Evolutionary conservation across 2,329 filamentous ascomycete species (phyloP), one percentile per base, ranked within the genome.

Genomic region (Fusarium acutatum): DNA sequence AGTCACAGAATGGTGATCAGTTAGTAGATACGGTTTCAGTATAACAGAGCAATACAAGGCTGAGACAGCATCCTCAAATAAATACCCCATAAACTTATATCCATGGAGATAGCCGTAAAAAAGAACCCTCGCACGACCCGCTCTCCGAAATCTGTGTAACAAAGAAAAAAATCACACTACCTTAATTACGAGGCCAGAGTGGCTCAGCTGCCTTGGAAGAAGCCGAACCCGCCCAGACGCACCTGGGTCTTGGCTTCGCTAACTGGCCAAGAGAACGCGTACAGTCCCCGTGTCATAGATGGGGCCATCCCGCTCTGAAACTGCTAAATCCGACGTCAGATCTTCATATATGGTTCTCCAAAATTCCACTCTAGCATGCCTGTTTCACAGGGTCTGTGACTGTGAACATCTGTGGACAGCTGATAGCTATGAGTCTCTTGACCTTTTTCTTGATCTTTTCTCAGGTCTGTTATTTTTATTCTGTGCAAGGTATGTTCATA

Each of bases 121-220:
- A 7, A 30, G 20, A 47, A 35, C 32, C 60, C 54, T 64, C 64
- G 41, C 56, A 44, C 41, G 54, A 40, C 9, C 47, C 40, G 47
- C 34, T 30, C 41, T 47, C 57, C 49, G 37, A 50, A 52, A 18
- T 24, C 26, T 56, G 56, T 63, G 56, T 50, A 50, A 53, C 43
- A 60, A 40, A 54, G 22, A 11, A 50, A 46, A 8, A 30, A 40
- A 35, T 15, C 50, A 30, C 11, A 20, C 32, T 56, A 15, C 18
- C 49, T 34, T 35, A 46, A 57, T 70, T 54, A 73, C 71, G 70
- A 71, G 32, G 24, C 63, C 32, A 26, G 46, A 59, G 71, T 73
- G 70, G 70, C 71, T 73, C 37, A 73, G 70, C 70, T 56, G 22
- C 50, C 66, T 60, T 73, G 70, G 57, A 72, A 59, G 15, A 71